Base-by-base conservation (phyloP, 1,284 basidiomycete species). In the Ceratobasidium papillatum region DNA sequence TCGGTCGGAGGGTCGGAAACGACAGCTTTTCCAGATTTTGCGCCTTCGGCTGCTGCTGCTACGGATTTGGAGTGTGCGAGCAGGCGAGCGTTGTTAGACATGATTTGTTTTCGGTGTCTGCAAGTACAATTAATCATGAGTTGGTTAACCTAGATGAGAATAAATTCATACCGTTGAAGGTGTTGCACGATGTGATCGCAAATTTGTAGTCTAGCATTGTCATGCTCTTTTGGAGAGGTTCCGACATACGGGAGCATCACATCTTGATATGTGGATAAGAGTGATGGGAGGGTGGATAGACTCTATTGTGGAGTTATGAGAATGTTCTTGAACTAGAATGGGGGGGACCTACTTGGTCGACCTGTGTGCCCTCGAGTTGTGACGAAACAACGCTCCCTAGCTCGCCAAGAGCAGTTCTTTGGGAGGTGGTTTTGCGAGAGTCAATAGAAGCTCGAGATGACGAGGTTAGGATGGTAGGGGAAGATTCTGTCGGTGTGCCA, bases 1-100 rank as follows among this genome's bases (percentile, higher is more conserved):
- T 94, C 92, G 80, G 90, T 88, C 5, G 86, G 85, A 51, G 88
- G 83, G 1, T 84, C 82, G 7, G 85, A 80, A 45, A 69, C 51
- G 0, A 30, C 19, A 0, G 43, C n/a, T 58, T 71, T 74, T 58
- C n/a, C 49, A 19, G 64, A 68, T 32, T 73, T 77, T 30, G 59
- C 75, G 17, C 74, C 73, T 30, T 75, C 76, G 0, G 64, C 62
- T 12, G 58, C 74, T 12, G 49, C 71, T 19, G 75, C 77, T 7
- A 71, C 47, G 22, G 63, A 69, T 38, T 75, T 73, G 22, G 75
- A 61, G 76, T 56, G 76, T 75, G 63, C 75, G 58, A 49, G 54
- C 61, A 32, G 69, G 66, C 66, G 62, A 36, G 41, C 76, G 79
- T 59, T 76, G 75, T 58, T 77, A 63, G 52, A 22, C 72, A 56